These are phyloP conservation scores for Pseudogymnoascus sp. DNA, from an alignment of 2,329 filamentous ascomycete species.

Conservation along the genomic window DNA sequence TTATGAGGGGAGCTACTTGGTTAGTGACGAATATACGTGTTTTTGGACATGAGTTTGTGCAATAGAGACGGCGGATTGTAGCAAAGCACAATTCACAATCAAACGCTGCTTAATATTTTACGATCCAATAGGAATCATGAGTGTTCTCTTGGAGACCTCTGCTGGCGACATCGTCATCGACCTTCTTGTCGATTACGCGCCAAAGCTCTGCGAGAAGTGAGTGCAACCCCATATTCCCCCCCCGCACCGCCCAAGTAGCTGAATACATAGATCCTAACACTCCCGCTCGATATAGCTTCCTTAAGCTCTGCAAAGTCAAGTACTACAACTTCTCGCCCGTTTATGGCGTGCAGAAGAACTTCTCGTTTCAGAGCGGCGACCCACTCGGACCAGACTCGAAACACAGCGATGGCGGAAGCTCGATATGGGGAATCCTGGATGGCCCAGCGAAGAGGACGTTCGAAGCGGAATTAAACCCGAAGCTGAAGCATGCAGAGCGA, in stretches of 20 bases:
- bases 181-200: constrained; percentile 79
- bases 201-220: constrained; percentile 92
- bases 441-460: constrained; percentile 70
- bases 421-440: constrained; percentile 81
- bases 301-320: constrained; percentile 98
- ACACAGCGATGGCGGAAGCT: constrained; percentile 85
- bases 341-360: constrained; percentile 87
- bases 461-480: constrained; percentile 74
- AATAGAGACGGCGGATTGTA: not conserved
- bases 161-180: constrained; percentile 93
- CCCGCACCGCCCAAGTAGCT: constrained; percentile 36
- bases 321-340: constrained; percentile 98
- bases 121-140: constrained; percentile 52
- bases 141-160: constrained; percentile 87
- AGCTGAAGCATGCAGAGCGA: constrained; percentile 79
- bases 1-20: constrained; percentile 11
- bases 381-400: constrained; percentile 79
- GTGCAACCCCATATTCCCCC: constrained; percentile 33
- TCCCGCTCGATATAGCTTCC: constrained; percentile 59
- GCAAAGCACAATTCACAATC: not conserved
- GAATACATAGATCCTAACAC: constrained; percentile 49
- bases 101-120: not conserved
- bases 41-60: constrained; percentile 2
- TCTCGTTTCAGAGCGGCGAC: constrained; percentile 94
- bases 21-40: not conserved